These are phyloP conservation scores for Lactarius tabidus DNA, from an alignment of 768 basidiomycete genomes.

Conservation along the genomic window DNA sequence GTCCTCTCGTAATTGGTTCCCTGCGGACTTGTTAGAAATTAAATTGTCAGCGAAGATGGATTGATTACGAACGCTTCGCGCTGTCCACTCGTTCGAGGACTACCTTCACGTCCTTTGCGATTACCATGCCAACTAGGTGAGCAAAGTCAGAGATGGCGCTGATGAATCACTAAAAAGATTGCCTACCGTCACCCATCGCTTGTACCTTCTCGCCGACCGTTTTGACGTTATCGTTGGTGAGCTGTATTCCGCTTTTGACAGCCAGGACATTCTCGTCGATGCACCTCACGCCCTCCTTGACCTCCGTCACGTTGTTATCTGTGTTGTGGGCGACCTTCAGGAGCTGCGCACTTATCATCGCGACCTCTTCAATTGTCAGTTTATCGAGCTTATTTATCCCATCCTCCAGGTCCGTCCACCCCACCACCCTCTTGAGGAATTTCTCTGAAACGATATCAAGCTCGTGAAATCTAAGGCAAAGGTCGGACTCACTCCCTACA, in stretches of 20 bases:
- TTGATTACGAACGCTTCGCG: neutral
- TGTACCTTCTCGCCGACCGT: neutral
- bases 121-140: no score
- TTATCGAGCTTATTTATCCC: neutral
- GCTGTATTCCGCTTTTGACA: neutral
- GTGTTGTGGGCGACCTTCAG: neutral
- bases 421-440: neutral
- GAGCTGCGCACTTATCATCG: neutral
- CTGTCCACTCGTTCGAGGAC: neutral
- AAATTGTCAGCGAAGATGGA: accelerated
- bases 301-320: neutral
- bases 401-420: neutral
- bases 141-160: neutral
- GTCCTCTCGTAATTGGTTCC: no score
- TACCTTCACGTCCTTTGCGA: no score
- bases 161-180: neutral
- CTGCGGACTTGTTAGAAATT: neutral
- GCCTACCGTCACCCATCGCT: neutral
- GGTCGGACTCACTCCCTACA: no score
- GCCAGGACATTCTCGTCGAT: neutral
- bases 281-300: neutral
- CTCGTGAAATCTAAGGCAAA: no score
- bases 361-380: neutral
- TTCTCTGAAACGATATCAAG: no score
- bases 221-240: no score